Conservation (phyloP, 257 asterid genomes). For the Hygrophila difformis region DNA sequence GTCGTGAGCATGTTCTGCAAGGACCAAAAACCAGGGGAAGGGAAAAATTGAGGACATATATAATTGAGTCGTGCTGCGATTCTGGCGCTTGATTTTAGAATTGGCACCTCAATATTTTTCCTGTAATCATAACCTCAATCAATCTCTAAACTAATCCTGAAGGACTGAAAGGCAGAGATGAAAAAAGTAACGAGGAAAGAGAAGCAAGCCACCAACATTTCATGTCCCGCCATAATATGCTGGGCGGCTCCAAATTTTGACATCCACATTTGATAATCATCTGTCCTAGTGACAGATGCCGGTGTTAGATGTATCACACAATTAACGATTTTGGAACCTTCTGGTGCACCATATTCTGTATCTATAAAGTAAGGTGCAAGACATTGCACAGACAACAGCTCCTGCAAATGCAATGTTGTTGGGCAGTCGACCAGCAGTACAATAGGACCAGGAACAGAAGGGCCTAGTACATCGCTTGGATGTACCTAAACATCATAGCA, state of each 20-base stretch:
- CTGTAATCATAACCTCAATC: constrained; percentile 34
- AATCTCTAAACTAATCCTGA: constrained; percentile 3
- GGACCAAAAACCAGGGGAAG: constrained; percentile 90
- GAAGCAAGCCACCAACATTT: constrained; percentile 42
- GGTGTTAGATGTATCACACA: constrained; percentile 86
- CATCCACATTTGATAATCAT: constrained; percentile 74
- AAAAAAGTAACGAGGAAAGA: background rate
- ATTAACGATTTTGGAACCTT: constrained; percentile 57
- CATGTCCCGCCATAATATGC: constrained; percentile 98
- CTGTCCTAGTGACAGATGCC: constrained; percentile 34
- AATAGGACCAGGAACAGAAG: constrained; percentile 85
- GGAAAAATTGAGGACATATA: constrained; percentile 83
- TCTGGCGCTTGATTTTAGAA: constrained; percentile 77
- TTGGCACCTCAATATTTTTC: constrained; percentile 84
- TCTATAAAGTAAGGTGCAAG: constrained; percentile 48
- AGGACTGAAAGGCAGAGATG: constrained; percentile 10
- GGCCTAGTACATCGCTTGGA: constrained; percentile 83
- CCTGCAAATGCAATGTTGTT: constrained; percentile 50
- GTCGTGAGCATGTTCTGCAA: constrained; percentile 29
- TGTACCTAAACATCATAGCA: constrained; percentile 49
- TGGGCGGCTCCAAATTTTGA: constrained; percentile 73
- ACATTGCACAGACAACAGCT: constrained; percentile 36
- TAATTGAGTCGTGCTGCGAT: constrained; percentile 79
- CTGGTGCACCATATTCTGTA: constrained; percentile 27
- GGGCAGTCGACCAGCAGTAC: constrained; percentile 91